Evolutionary conservation across 805 yeast species (phyloP).

Genomic region (Lipomyces starkeyi): DNA sequence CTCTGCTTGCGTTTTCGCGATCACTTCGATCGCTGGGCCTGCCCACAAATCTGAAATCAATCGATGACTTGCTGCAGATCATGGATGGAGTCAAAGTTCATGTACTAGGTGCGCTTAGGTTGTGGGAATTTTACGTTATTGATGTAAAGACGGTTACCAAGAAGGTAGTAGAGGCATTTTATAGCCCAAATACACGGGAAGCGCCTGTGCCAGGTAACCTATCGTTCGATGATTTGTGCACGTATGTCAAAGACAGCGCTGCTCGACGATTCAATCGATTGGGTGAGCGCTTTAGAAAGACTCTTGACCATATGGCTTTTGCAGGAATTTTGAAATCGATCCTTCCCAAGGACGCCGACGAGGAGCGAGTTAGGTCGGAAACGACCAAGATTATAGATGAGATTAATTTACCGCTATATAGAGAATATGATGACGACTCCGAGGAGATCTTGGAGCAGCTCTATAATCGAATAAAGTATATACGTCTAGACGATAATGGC

Average conservation of each 20-base stretch:
- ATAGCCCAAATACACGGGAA: conserved; percentile 17
- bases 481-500: conserved; percentile 80
- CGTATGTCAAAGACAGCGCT: conserved; percentile 25
- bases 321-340: conserved; percentile 56
- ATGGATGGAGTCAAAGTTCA: conserved; percentile 72
- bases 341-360: conserved; percentile 47
- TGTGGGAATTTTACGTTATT: conserved; percentile 90
- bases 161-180: conserved; percentile 41
- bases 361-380: conserved; percentile 44
- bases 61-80: conserved; percentile 62
- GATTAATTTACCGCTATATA: conserved; percentile 74
- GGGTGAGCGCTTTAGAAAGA: conserved; percentile 61
- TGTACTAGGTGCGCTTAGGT: conserved; percentile 66
- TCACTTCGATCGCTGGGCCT: conserved; percentile 62
- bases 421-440: conserved; percentile 75
- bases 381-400: conserved; percentile 62
- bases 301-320: conserved; percentile 57
- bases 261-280: conserved; percentile 48
- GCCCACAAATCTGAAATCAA: conserved; percentile 60
- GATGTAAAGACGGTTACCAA: conserved; percentile 56
- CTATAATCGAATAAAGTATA: conserved; percentile 74
- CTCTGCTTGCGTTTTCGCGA: conserved; percentile 68
- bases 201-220: conserved; percentile 30
- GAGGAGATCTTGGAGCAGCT: conserved; percentile 69
- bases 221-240: conserved; percentile 33